These are phyloP conservation scores for Leccinum subrobustum DNA, from an alignment of 1,284 basidiomycete genomes.

Conservation along the genomic window DNA sequence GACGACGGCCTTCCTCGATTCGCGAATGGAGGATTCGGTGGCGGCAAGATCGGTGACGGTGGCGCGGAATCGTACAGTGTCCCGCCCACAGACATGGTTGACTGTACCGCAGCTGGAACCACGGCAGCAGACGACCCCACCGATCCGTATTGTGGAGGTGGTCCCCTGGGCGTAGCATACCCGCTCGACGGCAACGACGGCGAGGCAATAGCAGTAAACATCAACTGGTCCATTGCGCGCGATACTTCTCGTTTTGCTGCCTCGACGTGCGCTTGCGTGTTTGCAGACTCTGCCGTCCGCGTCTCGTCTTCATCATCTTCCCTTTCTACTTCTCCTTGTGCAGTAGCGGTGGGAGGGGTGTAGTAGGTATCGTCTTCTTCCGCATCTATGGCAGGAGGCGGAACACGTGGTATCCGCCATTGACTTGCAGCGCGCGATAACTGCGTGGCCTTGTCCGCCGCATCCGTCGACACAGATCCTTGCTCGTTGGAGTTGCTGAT, in stretches of 20 bases:
- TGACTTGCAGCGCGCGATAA: conserved; percentile 25
- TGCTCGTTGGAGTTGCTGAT: conserved; percentile 1
- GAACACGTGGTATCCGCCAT: conserved; percentile 28
- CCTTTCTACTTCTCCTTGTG: not conserved
- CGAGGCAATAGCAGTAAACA: conserved; percentile 41
- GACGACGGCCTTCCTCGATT: conserved; percentile 14
- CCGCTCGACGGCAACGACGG: conserved; percentile 9
- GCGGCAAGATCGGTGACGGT: conserved; percentile 30
- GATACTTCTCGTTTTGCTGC: conserved; percentile 68
- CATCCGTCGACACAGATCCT: conserved; percentile 15
- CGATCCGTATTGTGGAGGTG: conserved; percentile 7
- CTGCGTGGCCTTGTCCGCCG: not conserved
- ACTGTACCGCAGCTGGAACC: not conserved
- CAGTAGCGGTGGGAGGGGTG: not conserved
- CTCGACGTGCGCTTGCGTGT: conserved; percentile 49
- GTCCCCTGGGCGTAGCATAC: conserved; percentile 22
- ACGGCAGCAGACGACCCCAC: not conserved
- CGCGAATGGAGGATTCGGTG: conserved; percentile 30
- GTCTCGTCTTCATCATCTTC: conserved; percentile 11
- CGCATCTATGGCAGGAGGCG: conserved; percentile 26
- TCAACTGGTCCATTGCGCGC: conserved; percentile 58
- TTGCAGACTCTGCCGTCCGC: conserved; percentile 22
- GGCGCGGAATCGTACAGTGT: conserved; percentile 16
- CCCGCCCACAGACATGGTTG: not conserved
- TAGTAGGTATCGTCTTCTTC: conserved; percentile 6